Conservation (phyloP, 2,329 filamentous ascomycete genomes). For the Beauveria caledonica region DNA sequence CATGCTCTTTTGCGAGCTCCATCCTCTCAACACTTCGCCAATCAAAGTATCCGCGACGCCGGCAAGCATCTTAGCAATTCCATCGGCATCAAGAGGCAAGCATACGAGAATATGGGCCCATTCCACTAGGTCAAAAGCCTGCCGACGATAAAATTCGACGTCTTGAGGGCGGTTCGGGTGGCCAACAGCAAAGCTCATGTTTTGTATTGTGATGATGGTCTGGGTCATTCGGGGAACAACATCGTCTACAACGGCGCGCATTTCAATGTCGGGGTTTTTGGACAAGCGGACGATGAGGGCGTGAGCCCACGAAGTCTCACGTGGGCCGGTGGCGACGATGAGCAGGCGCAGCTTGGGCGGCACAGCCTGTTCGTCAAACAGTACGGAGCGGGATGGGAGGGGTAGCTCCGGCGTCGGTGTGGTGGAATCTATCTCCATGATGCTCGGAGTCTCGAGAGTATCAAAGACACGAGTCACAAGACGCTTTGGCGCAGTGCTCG, state of each 20-base stretch:
- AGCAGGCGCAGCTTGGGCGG: constrained; percentile 50
- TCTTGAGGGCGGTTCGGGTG: constrained; percentile 33
- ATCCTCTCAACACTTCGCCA: constrained; percentile 72
- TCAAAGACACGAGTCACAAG: background rate
- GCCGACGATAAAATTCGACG: constrained; percentile 42
- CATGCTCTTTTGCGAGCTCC: constrained; percentile 80
- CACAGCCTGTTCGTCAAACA: constrained; percentile 27
- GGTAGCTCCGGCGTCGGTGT: constrained; percentile 15
- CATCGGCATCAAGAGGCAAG: constrained; percentile 76
- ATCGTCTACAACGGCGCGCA: constrained; percentile 56
- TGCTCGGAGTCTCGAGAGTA: background rate
- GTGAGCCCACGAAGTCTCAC: constrained; percentile 58
- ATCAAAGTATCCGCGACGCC: constrained; percentile 76
- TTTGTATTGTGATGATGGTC: constrained; percentile 52
- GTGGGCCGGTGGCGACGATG: constrained; percentile 56
- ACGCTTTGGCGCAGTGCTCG: background rate
- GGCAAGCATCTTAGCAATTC: constrained; percentile 78
- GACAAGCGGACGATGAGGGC: constrained; percentile 59
- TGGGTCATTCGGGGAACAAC: constrained; percentile 55
- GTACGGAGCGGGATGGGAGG: constrained; percentile 27
- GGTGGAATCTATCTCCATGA: background rate
- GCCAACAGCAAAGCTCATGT: constrained; percentile 32
- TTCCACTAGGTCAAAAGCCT: constrained; percentile 61
- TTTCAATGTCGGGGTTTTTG: constrained; percentile 54
- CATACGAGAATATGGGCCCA: constrained; percentile 86